phyloP scores from a whole-genome alignment of 2,329 filamentous ascomycete species.

The Fusarium chaquense region DNA sequence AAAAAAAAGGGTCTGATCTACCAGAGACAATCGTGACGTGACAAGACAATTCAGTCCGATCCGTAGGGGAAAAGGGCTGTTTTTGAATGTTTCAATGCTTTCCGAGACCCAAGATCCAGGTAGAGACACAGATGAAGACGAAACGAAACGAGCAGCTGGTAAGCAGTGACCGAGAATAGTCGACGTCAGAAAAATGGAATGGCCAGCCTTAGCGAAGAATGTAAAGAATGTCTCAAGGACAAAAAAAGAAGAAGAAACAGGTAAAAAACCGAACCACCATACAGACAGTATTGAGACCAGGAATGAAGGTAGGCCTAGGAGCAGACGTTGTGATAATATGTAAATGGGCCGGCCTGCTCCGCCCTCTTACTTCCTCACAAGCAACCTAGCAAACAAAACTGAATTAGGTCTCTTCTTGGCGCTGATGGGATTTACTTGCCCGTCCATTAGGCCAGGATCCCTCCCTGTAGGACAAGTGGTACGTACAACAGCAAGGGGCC shows the following conservation, averaged over 20 bases:
- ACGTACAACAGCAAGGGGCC: background rate
- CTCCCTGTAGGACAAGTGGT: background rate
- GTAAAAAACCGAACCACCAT: slow-evolving; percentile 26
- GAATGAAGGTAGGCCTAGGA: slow-evolving; percentile 36
- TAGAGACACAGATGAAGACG: slow-evolving; percentile 27
- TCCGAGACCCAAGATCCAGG: slow-evolving; percentile 17
- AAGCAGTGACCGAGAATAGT: slow-evolving; percentile 24
- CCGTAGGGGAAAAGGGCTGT: slow-evolving; percentile 16
- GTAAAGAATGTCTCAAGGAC: slow-evolving; percentile 23
- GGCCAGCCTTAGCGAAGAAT: slow-evolving; percentile 39
- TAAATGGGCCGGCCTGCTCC: slow-evolving; percentile 20
- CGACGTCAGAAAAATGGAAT: slow-evolving; percentile 14
- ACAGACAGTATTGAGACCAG: slow-evolving; percentile 28
- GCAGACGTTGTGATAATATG: slow-evolving; percentile 47
- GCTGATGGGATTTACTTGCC: slow-evolving; percentile 15
- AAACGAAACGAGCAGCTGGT: slow-evolving; percentile 6
- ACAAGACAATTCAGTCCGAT: background rate
- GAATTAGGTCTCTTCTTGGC: slow-evolving; percentile 7
- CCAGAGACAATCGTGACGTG: slow-evolving; percentile 19
- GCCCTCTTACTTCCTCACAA: background rate
- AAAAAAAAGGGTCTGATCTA: slow-evolving; percentile 30
- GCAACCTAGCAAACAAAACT: slow-evolving; percentile 6
- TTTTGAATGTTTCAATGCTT: slow-evolving; percentile 40
- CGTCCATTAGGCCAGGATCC: slow-evolving; percentile 1
- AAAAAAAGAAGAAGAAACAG: slow-evolving; percentile 13